Base-by-base conservation (phyloP, 345 rosid genomes). In the Syzygium jambos region DNA sequence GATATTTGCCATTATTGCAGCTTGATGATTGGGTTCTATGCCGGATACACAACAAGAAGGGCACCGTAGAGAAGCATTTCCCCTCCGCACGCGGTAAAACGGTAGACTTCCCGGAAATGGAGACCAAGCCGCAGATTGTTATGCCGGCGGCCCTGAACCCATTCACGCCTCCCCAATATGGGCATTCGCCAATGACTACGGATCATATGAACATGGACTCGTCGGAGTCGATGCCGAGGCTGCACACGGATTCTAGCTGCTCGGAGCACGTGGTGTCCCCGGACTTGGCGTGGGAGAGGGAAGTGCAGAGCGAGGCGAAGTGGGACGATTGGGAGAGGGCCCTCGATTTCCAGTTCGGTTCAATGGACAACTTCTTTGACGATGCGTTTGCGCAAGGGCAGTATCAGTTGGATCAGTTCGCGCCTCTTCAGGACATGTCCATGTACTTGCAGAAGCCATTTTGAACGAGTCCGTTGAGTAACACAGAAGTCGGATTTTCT, bases 21-120 rank as follows among this genome's bases (percentile, higher is more conserved):
- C 95, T 96, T 65, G 98, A 96, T 87, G 98, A 96, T 85, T 93
- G 98, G 98, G 98, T 95, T 6, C 85, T 96, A 11, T 96, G 98
- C 84, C 95, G 98, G 80, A 91, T 96, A 84, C 94, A 96, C 92
- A 96, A 96, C 93, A 96, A 96, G 93, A 96, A 95, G 84, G 98
- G 98, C 22, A 91, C 88, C 85, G 87, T 94, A 63, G 98, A 96
- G 90, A 95, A 92, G 90, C 87, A 92, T 85, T 78, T 46, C 8
- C 87, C 91, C 51, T 12, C 82, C 90, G 87, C 27, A 88, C 63
- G n/a, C 12, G 2, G 38, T 19, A 92, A 90, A 53, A 83, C 89
- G 15, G 51, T 14, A 19, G 65, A 85, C 5, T 87, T 85, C 29
- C 55, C 86, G 1, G 94, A 91, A 83, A 17, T 55, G 57, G 94